These are phyloP conservation scores for Podaxis sp. DNA, from an alignment of 768 basidiomycete species.

Conservation along the genomic window DNA sequence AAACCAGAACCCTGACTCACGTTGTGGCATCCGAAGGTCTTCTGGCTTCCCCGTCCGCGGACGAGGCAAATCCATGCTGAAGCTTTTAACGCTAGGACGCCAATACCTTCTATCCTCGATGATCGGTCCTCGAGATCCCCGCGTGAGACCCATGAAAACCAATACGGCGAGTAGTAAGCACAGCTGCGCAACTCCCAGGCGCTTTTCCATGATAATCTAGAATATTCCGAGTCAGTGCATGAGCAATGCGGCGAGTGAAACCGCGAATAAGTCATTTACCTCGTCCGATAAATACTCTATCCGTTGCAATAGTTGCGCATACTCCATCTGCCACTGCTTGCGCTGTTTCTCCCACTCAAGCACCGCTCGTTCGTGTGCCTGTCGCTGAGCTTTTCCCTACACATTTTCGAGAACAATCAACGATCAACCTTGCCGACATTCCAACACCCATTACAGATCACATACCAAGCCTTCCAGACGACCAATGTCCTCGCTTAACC, in stretches of 20 bases:
- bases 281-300: conserved; percentile 81
- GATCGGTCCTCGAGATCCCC: conserved; percentile 56
- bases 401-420: neutral
- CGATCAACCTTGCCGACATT: neutral
- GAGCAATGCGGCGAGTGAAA: neutral
- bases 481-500: conserved; percentile 78
- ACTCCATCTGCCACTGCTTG: conserved; percentile 65
- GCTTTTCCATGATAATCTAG: conserved; percentile 85
- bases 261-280: conserved; percentile 40
- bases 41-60: conserved; percentile 29
- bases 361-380: conserved; percentile 61
- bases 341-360: conserved; percentile 71
- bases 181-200: conserved; percentile 85
- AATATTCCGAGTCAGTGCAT: neutral
- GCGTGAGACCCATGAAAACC: conserved; percentile 83
- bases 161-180: conserved; percentile 81
- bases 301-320: conserved; percentile 63
- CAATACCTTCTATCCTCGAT: conserved; percentile 34
- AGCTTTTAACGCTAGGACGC: conserved; percentile 54
- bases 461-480: conserved; percentile 74
- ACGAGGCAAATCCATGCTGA: conserved; percentile 53
- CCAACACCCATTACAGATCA: conserved; percentile 12
- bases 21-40: neutral
- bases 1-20: neutral
- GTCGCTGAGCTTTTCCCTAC: conserved; percentile 71